A percentile compares a stretch with the other conserved stretches of the same genome.
phyloP scores from a whole-genome alignment of 495 filamentous ascomycete species.

The Talaromyces proteolyticus region DNA sequence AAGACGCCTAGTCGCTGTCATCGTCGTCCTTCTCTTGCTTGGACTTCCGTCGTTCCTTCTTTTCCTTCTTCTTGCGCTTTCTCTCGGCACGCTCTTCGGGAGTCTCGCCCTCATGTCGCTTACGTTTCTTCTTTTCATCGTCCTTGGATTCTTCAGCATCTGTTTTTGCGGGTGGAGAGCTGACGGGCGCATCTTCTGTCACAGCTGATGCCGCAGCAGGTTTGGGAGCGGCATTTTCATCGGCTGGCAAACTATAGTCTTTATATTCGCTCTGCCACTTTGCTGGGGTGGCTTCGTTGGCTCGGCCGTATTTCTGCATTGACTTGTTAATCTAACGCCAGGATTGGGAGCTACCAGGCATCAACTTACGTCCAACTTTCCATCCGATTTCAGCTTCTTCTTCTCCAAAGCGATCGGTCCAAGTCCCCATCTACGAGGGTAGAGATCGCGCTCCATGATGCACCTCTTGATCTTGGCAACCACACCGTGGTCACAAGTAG shows the following conservation, averaged over 20 bases:
- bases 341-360: background rate
- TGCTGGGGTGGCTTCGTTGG: constrained; percentile 86
- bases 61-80: constrained; percentile 72
- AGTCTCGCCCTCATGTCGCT: constrained; percentile 77
- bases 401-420: constrained; percentile 88
- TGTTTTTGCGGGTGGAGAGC: constrained; percentile 25
- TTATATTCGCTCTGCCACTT: constrained; percentile 88
- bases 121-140: constrained; percentile 65
- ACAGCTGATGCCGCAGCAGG: constrained; percentile 28
- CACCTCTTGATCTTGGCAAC: constrained; percentile 97
- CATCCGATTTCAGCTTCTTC: constrained; percentile 98
- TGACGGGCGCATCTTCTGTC: constrained; percentile 29
- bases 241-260: constrained; percentile 62
- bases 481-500: constrained; percentile 89
- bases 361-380: constrained; percentile 77
- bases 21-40: constrained; percentile 52
- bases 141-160: constrained; percentile 34
- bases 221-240: constrained; percentile 34
- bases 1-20: constrained; percentile 44
- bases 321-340: constrained; percentile 5
- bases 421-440: constrained; percentile 91
- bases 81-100: constrained; percentile 68
- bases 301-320: constrained; percentile 76
- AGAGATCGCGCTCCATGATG: constrained; percentile 98
- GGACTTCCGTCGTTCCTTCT: constrained; percentile 62